Evolutionary conservation across 2,329 filamentous ascomycete species (phyloP).

Genomic region (Fusarium beomiforme): DNA sequence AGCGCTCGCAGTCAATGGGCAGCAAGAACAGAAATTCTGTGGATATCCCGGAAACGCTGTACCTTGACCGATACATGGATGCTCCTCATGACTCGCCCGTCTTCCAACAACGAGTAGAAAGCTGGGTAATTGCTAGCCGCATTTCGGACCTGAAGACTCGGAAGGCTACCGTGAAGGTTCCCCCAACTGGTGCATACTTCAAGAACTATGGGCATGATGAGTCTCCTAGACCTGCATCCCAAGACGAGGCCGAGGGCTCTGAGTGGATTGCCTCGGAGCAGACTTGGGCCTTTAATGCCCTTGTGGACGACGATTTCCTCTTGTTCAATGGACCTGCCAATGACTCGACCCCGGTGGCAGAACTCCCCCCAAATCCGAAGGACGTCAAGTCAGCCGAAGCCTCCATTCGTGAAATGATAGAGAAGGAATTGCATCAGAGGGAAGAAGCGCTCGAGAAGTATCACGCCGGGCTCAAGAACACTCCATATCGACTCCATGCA

Average conservation of each 20-base stretch:
- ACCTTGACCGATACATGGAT: constrained; percentile 88
- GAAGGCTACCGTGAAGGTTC: constrained; percentile 41
- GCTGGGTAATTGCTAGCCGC: constrained; percentile 78
- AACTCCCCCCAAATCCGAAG: constrained; percentile 10
- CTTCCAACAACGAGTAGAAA: constrained; percentile 71
- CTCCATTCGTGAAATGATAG: constrained; percentile 56
- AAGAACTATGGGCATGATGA: constrained; percentile 31
- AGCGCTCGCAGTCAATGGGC: constrained; percentile 79
- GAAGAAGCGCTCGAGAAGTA: constrained; percentile 43
- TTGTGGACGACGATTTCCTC: constrained; percentile 49
- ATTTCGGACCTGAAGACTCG: constrained; percentile 64
- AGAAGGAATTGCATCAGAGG: constrained; percentile 51
- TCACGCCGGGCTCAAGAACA: constrained; percentile 64
- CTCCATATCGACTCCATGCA: constrained; percentile 86
- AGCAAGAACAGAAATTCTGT: constrained; percentile 82
- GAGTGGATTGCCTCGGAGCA: constrained; percentile 32
- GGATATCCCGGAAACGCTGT: constrained; percentile 80
- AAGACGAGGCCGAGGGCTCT: neutral
- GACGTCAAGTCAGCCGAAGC: constrained; percentile 37
- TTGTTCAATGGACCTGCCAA: constrained; percentile 37
- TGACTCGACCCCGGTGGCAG: neutral
- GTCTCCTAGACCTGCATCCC: neutral
- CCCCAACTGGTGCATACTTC: constrained; percentile 43
- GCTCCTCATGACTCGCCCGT: constrained; percentile 68
- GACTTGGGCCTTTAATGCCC: constrained; percentile 52